Percentiles rank a stretch among this genome's conserved stretches.
Evolutionary conservation across 2,329 filamentous ascomycete species (phyloP).

Genomic region (Colletotrichum eremochloae): DNA sequence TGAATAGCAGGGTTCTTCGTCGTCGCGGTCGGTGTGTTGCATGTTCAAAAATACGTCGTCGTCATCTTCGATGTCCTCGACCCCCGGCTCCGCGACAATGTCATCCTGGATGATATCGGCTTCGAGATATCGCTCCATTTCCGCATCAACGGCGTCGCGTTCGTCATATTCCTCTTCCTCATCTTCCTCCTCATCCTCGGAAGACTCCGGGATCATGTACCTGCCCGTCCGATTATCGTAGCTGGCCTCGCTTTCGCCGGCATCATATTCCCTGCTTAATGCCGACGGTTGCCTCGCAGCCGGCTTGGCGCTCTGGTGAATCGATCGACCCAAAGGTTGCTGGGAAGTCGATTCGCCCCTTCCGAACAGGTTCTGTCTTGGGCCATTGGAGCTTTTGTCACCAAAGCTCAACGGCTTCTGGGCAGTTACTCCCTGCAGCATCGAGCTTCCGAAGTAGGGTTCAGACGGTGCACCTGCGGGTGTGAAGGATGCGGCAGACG

Average conservation of each 20-base stretch:
- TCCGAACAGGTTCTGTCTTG: conserved; percentile 55
- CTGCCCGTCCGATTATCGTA: conserved; percentile 44
- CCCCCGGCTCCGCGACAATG: conserved; percentile 54
- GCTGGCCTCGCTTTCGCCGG: conserved; percentile 10
- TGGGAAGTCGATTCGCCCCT: conserved; percentile 54
- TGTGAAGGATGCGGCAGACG: conserved; percentile 67
- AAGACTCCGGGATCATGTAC: conserved; percentile 47
- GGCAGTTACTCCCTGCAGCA: conserved; percentile 59
- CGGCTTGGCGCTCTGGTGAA: conserved; percentile 51
- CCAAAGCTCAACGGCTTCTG: conserved; percentile 58
- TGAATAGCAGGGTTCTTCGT: conserved; percentile 29
- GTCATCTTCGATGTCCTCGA: conserved; percentile 58
- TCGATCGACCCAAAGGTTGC: conserved; percentile 63
- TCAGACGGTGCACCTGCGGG: conserved; percentile 68
- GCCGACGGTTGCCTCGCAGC: conserved; percentile 62
- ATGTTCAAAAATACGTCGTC: conserved; percentile 65
- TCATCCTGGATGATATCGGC: conserved; percentile 52
- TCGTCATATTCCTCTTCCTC: conserved; percentile 47
- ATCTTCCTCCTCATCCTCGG: conserved; percentile 50
- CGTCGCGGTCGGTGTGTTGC: conserved; percentile 52
- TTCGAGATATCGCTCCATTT: conserved; percentile 54
- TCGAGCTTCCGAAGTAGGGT: conserved; percentile 67
- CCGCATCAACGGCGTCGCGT: conserved; percentile 49
- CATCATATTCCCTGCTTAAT: conserved; percentile 60
- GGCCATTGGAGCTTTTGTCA: conserved; percentile 47